phyloP scores from a whole-genome alignment of 176 grass and related monocot species.

The Musa acuminata region DNA sequence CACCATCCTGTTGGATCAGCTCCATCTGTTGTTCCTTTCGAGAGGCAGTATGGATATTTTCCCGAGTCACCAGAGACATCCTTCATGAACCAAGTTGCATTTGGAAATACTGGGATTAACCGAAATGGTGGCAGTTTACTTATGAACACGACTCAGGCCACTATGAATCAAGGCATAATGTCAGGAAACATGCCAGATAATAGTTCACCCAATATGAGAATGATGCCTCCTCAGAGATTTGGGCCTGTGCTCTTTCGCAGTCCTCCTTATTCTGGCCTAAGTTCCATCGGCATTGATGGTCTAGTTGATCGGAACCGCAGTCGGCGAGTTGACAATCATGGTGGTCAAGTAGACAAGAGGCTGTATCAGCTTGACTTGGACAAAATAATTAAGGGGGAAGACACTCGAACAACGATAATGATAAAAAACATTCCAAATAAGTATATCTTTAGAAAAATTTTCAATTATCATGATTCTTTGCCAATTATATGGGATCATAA shows the following conservation, averaged over 20 bases:
- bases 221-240: not conserved
- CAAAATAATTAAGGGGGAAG: slow-evolving; percentile 8
- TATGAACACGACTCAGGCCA: slow-evolving; percentile 11
- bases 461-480: not conserved
- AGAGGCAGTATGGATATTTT: slow-evolving; percentile 32
- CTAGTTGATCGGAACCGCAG: slow-evolving; percentile 22
- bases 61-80: slow-evolving; percentile 25
- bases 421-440: slow-evolving; percentile 31
- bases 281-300: slow-evolving; percentile 24
- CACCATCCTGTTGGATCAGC: slow-evolving; percentile 32
- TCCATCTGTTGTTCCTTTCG: slow-evolving; percentile 33
- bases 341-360: slow-evolving; percentile 25
- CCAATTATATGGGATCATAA: not conserved
- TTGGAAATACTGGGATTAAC: slow-evolving; percentile 26
- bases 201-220: slow-evolving; percentile 21
- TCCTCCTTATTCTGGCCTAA: slow-evolving; percentile 16
- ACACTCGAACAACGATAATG: slow-evolving; percentile 5
- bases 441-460: slow-evolving; percentile 19
- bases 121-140: slow-evolving; percentile 21
- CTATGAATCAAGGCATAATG: slow-evolving; percentile 9
- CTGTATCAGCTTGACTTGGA: slow-evolving; percentile 10
- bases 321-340: slow-evolving; percentile 12
- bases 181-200: slow-evolving; percentile 21
- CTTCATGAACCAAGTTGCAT: slow-evolving; percentile 26
- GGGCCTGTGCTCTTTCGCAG: slow-evolving; percentile 13